Evolutionary conservation across 257 asterid species (phyloP).

Genomic region (Nicotiana tomentosiformis): DNA sequence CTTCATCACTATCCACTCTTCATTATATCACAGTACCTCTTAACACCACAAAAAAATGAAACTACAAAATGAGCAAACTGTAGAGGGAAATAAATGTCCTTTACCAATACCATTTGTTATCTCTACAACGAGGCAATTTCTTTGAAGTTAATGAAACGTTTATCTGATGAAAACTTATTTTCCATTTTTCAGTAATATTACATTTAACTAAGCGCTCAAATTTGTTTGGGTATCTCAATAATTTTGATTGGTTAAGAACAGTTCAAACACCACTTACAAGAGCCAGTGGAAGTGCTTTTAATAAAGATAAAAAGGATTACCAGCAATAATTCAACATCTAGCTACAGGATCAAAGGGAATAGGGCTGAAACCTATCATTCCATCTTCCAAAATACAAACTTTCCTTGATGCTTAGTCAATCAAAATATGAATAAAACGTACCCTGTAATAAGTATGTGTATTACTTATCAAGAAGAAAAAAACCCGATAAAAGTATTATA

Average conservation of each 20-base stretch:
- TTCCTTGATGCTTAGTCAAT: not conserved
- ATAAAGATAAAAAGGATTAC: not conserved
- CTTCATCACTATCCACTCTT: not conserved
- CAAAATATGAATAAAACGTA: not conserved
- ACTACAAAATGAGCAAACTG: not conserved
- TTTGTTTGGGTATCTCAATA: not conserved
- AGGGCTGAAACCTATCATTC: not conserved
- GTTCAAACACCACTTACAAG: not conserved
- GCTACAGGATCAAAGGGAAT: not conserved
- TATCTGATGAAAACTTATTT: not conserved
- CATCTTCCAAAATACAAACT: not conserved
- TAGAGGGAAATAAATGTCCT: not conserved
- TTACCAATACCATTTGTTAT: not conserved
- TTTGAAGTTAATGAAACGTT: not conserved
- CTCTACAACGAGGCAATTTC: not conserved
- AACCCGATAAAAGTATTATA: too few species aligned
- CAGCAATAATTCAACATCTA: not conserved
- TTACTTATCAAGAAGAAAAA: not conserved
- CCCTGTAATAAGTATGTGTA: not conserved
- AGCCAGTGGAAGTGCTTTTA: not conserved
- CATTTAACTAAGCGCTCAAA: not conserved
- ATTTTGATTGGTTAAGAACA: not conserved
- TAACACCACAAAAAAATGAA: not conserved
- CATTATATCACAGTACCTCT: not conserved
- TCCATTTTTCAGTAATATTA: not conserved